Base-by-base conservation (phyloP, 257 asterid genomes). In the Nyctanthes arbortristis region DNA sequence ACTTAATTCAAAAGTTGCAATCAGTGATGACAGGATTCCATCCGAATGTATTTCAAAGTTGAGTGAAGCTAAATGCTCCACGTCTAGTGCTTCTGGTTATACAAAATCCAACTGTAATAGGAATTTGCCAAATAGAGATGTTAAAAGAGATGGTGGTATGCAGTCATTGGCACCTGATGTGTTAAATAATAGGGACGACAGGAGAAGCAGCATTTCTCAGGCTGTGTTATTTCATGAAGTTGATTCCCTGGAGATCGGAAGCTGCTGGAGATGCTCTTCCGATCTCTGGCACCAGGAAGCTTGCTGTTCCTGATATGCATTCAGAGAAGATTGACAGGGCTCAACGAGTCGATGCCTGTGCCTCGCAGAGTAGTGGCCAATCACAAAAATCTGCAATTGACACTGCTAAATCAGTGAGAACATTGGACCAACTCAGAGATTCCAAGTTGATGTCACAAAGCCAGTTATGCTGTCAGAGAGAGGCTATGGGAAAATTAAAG, bases 341-440 rank as follows among this genome's bases (percentile, higher is more conserved):
- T 34, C 73, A 54, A 31, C 73, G 56, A 58, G 57, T 56, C 55
- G 69, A 70, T 69, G 47, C 79, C 39, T 67, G 75, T 80, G 77
- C 78, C 22, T 61, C 79, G 47, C 78, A 69, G 64, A 54, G 61
- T 43, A 56, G 61, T 54, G 65, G 56, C 58, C 65, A 40, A 63
- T 37, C 62, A 64, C 82, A 54, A 24, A 73, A 75, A 73, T 66
- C 75, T 58, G 60, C 30, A 66, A 67, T 68, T 78, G 74, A 72
- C 80, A 29, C 73, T 61, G 75, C 78, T 80, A 40, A 77, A 37
- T 79, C 87, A 10, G 72, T 58, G 45, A 75, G 75, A 81, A 76
- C 78, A 47, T 71, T 72, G 76, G 92, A 85, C 79, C 85, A 84
- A 54, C 39, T 70, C 68, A 80, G 76, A 75, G 74, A 72, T 64